Percentiles rank a stretch among this genome's conserved stretches.
Evolutionary conservation across 805 yeast species (phyloP).

Genomic region (Debaryomyces hansenii): DNA sequence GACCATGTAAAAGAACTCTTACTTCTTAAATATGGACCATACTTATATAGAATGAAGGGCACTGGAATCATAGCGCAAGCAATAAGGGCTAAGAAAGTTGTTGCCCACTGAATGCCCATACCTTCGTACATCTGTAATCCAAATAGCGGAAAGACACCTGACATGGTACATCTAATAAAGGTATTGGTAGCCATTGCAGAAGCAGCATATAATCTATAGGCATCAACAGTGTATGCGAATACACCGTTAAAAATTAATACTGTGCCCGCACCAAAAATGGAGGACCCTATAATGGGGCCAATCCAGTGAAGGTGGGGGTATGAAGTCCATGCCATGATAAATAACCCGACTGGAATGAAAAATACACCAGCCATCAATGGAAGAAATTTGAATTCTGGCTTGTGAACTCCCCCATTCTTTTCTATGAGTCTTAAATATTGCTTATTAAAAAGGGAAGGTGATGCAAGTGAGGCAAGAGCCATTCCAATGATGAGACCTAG

Average conservation of each 20-base stretch:
- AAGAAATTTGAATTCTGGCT: conserved; percentile 77
- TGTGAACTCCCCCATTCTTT: conserved; percentile 40
- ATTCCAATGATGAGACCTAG: conserved; percentile 40
- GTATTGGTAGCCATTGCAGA: conserved; percentile 63
- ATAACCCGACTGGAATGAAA: conserved; percentile 70
- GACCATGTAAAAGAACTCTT: conserved; percentile 5
- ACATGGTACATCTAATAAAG: conserved; percentile 53
- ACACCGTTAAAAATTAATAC: conserved; percentile 55
- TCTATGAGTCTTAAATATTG: conserved; percentile 33
- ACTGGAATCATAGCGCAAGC: conserved; percentile 59
- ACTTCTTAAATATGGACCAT: conserved; percentile 58
- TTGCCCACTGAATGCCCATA: conserved; percentile 55
- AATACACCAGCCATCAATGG: conserved; percentile 69
- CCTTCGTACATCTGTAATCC: conserved; percentile 48
- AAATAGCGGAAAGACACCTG: conserved; percentile 58
- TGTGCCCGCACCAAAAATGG: conserved; percentile 39
- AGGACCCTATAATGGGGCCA: conserved; percentile 47
- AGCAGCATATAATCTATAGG: conserved; percentile 56
- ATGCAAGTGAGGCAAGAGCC: conserved; percentile 25
- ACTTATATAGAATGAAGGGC: conserved; percentile 65
- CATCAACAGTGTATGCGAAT: conserved; percentile 56
- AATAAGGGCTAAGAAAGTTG: conserved; percentile 51
- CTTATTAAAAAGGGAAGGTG: conserved; percentile 23
- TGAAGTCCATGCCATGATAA: conserved; percentile 84
- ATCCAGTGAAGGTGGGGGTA: conserved; percentile 70